phyloP scores from a whole-genome alignment of 768 basidiomycete genomes.

The Polyporus arcularius region DNA sequence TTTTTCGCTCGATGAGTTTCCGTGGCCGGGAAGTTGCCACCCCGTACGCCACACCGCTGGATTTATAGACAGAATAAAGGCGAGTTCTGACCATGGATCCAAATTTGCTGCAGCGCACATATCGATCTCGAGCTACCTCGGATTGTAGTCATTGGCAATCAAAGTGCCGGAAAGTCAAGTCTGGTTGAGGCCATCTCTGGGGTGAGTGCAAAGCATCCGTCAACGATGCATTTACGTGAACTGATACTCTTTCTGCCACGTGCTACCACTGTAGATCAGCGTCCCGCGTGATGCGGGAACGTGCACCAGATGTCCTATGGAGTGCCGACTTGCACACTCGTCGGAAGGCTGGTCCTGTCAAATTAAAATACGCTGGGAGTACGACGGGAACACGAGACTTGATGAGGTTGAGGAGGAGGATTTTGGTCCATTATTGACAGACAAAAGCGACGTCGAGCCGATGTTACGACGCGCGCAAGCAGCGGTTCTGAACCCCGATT shows the following conservation, averaged over 20 bases:
- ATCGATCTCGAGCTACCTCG: constrained; percentile 50
- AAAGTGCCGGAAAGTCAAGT: constrained; percentile 49
- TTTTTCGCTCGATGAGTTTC: too few relatives aligned
- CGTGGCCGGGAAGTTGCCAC: too few relatives aligned
- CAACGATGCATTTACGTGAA: neutral
- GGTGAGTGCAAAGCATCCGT: constrained; percentile 34
- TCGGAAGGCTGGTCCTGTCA: constrained; percentile 29
- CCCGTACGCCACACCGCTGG: too few relatives aligned
- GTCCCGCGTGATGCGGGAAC: constrained; percentile 38
- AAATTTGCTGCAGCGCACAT: constrained; percentile 34
- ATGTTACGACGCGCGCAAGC: constrained; percentile 62
- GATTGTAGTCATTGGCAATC: constrained; percentile 52
- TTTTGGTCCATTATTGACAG: constrained; percentile 46
- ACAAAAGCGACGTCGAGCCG: constrained; percentile 49
- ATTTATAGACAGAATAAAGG: neutral
- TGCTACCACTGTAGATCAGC: constrained; percentile 22
- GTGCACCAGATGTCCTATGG: constrained; percentile 45
- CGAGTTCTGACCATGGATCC: neutral
- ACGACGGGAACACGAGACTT: constrained; percentile 31
- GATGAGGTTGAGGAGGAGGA: constrained; percentile 27
- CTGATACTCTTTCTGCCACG: neutral
- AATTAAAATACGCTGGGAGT: constrained; percentile 47
- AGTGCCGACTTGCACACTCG: constrained; percentile 33
- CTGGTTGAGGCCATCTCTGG: constrained; percentile 54
- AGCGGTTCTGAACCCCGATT: constrained; percentile 52